phyloP scores from a whole-genome alignment of 148 eudicot species.

The Oxyria digyna region DNA sequence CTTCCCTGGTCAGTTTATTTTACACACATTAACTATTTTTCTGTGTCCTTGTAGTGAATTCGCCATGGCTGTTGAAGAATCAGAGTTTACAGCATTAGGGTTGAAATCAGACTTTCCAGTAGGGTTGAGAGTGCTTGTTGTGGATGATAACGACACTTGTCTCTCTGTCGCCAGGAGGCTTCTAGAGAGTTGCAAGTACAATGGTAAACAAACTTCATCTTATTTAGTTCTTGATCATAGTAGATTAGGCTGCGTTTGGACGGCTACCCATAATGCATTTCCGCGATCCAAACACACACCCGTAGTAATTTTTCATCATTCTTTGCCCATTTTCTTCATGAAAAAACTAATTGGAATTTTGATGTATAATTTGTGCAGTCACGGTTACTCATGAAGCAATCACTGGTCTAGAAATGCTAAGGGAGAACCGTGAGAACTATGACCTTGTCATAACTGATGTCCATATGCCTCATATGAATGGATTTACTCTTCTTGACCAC shows the following conservation, averaged over 20 bases:
- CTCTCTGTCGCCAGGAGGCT: neutral
- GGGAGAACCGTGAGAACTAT: conserved; percentile 52
- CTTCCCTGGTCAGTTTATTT: too few relatives aligned
- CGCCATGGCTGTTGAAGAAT: neutral
- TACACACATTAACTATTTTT: too few relatives aligned
- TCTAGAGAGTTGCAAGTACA: neutral
- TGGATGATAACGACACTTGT: neutral
- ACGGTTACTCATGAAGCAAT: neutral
- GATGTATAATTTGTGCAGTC: neutral
- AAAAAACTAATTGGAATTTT: too few relatives aligned
- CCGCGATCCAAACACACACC: too few relatives aligned
- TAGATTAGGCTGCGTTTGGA: too few relatives aligned
- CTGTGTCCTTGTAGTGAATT: too few relatives aligned
- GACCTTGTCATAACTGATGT: conserved; percentile 87
- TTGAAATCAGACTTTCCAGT: too few relatives aligned
- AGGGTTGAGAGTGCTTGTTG: neutral
- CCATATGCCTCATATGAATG: conserved; percentile 97
- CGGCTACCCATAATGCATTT: too few relatives aligned
- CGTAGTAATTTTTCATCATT: too few relatives aligned
- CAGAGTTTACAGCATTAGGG: too few relatives aligned
- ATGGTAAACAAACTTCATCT: neutral
- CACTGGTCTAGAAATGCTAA: conserved; percentile 32
- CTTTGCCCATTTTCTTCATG: too few relatives aligned
- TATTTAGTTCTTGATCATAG: neutral
- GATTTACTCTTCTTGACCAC: conserved; percentile 71